A percentile compares a stretch with the other conserved stretches of the same genome.
These are phyloP conservation scores for Candida ortonii DNA, from an alignment of 805 yeast genomes.

Conservation along the genomic window DNA sequence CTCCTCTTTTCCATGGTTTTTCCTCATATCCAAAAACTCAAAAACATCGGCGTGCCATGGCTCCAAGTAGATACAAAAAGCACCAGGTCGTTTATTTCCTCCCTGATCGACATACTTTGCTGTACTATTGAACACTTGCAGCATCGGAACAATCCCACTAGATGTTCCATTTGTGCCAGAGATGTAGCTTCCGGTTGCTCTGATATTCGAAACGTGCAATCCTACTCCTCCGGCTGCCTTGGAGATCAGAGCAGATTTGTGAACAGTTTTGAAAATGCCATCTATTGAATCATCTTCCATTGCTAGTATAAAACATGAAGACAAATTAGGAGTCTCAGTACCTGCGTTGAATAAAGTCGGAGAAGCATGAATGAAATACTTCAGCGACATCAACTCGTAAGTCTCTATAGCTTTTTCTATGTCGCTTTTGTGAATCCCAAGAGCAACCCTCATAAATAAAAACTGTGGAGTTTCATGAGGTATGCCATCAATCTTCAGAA, in stretches of 20 bases:
- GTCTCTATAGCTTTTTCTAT: conserved; percentile 71
- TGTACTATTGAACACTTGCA: conserved; percentile 90
- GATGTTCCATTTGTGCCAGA: conserved; percentile 93
- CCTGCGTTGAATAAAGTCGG: conserved; percentile 96
- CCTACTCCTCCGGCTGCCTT: conserved; percentile 98
- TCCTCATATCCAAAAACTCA: conserved; percentile 80
- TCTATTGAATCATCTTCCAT: conserved; percentile 95
- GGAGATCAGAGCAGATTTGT: conserved; percentile 85
- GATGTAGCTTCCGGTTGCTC: conserved; percentile 83
- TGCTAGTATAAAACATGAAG: conserved; percentile 88
- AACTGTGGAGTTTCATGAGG: conserved; percentile 93
- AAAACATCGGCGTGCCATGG: conserved; percentile 97
- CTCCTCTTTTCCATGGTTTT: conserved; percentile 95
- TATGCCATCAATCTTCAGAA: conserved; percentile 59
- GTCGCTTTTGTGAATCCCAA: conserved; percentile 81
- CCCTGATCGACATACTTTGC: conserved; percentile 98
- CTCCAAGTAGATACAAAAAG: conserved; percentile 88
- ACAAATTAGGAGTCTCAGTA: conserved; percentile 77
- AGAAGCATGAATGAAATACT: conserved; percentile 89
- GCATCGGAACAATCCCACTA: conserved; percentile 93
- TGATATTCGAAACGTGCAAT: conserved; percentile 79
- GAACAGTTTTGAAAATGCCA: conserved; percentile 87
- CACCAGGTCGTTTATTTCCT: conserved; percentile 97
- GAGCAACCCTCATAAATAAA: conserved; percentile 83
- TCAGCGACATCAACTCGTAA: conserved; percentile 80